A percentile compares a stretch with the other conserved stretches of the same genome.
Evolutionary conservation across 2,329 filamentous ascomycete species (phyloP).

Genomic region (Neofusicoccum parvum): DNA sequence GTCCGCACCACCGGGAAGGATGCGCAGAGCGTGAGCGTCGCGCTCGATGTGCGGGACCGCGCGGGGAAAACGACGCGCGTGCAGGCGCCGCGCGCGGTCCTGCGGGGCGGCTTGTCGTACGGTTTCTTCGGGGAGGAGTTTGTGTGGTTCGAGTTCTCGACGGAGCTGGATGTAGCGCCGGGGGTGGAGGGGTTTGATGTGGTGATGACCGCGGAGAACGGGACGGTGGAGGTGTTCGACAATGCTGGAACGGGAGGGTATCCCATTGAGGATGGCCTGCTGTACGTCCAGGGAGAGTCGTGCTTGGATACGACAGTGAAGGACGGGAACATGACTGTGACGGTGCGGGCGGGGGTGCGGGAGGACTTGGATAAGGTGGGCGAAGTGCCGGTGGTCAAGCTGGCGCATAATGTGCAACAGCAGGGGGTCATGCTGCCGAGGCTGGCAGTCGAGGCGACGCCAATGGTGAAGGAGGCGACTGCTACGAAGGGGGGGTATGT

Average conservation of each 20-base stretch:
- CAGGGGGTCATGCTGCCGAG: not conserved
- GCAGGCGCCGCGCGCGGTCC: not conserved
- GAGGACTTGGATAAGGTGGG: not conserved
- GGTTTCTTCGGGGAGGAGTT: not conserved
- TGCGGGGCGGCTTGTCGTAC: not conserved
- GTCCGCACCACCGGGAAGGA: not conserved
- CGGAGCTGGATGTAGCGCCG: too few species aligned
- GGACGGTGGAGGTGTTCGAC: not conserved
- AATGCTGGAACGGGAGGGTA: slow-evolving; percentile 1
- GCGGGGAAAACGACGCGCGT: not conserved
- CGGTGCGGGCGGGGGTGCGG: not conserved
- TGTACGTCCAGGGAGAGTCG: not conserved
- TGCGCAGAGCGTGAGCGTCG: not conserved
- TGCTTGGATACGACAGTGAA: not conserved
- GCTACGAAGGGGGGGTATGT: not conserved
- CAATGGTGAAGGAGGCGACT: not conserved
- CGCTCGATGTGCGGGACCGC: not conserved
- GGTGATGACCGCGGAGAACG: not conserved
- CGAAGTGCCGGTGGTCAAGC: not conserved
- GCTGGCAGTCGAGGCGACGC: not conserved
- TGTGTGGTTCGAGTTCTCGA: too few species aligned
- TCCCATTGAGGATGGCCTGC: not conserved
- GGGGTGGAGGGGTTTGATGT: slow-evolving; percentile 6
- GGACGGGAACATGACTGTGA: not conserved
- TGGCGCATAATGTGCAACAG: not conserved